Percentiles rank a stretch among this genome's conserved stretches.
These are phyloP conservation scores for Ciborinia camelliae DNA, from an alignment of 2,329 filamentous ascomycete species.

Conservation along the genomic window DNA sequence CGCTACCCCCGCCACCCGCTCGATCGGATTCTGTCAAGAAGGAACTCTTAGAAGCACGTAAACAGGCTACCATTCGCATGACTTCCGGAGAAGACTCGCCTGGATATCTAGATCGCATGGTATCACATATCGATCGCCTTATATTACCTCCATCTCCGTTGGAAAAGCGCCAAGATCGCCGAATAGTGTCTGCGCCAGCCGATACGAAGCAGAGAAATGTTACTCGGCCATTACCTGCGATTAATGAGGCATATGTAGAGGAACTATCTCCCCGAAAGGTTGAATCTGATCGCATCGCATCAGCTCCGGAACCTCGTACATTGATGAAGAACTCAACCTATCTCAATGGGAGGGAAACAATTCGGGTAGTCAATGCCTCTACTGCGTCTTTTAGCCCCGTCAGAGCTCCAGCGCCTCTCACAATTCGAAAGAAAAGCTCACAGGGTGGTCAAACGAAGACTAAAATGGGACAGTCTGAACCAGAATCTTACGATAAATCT, in stretches of 20 bases:
- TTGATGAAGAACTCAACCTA: constrained; percentile 5
- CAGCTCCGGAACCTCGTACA: constrained; percentile 35
- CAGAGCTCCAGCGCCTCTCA: constrained; percentile 35
- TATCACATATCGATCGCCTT: constrained; percentile 56
- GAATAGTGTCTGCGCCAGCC: constrained; percentile 47
- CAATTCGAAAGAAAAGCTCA: constrained; percentile 36
- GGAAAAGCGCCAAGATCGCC: constrained; percentile 34
- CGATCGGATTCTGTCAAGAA: constrained; percentile 34
- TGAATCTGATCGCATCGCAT: constrained; percentile 30
- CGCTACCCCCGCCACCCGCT: constrained; percentile 35
- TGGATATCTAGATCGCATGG: constrained; percentile 55
- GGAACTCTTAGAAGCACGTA: constrained; percentile 34
- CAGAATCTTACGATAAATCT: constrained; percentile 7
- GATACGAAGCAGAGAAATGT: constrained; percentile 21
- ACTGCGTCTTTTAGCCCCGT: constrained; percentile 31
- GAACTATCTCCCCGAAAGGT: constrained; percentile 25
- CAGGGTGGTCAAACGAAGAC: constrained; percentile 20
- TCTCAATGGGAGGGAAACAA: constrained; percentile 30
- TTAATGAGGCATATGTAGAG: constrained; percentile 31
- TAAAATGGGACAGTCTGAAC: not conserved
- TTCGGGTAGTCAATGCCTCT: constrained; percentile 33
- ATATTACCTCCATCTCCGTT: constrained; percentile 43
- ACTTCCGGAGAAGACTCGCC: constrained; percentile 35
- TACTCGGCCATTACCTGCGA: constrained; percentile 31
- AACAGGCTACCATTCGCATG: constrained; percentile 34